Percentiles rank a stretch among this genome's conserved stretches.
Conservation (phyloP, 148 eudicot genomes). For the Vaccinium darrowii region DNA sequence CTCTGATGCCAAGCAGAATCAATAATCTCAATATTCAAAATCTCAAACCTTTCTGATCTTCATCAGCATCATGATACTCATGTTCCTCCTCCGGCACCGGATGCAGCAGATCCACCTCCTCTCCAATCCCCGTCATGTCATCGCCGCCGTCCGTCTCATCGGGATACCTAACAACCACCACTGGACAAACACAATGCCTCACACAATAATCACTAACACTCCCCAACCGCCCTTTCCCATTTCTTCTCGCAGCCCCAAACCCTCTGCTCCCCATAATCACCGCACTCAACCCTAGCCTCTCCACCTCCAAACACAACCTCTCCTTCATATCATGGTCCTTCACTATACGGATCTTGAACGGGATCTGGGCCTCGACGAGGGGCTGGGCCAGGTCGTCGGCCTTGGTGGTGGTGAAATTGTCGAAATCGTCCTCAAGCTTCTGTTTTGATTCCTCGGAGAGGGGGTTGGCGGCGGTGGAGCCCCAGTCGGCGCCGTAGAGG, state of each 20-base stretch:
- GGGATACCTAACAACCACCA: constrained; percentile 56
- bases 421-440: constrained; percentile 50
- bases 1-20: neutral
- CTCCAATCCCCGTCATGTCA: neutral
- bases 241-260: constrained; percentile 42
- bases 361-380: constrained; percentile 36
- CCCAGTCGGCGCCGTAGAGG: constrained; percentile 87
- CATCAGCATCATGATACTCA: constrained; percentile 15
- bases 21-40: neutral
- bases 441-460: constrained; percentile 21
- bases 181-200: constrained; percentile 66
- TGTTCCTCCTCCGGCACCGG: constrained; percentile 14
- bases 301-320: constrained; percentile 60
- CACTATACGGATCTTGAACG: constrained; percentile 47
- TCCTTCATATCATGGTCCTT: constrained; percentile 73
- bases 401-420: constrained; percentile 41
- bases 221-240: constrained; percentile 43
- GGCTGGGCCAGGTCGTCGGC: constrained; percentile 44
- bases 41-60: constrained; percentile 7
- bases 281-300: constrained; percentile 58
- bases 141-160: constrained; percentile 18
- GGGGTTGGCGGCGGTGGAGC: constrained; percentile 29
- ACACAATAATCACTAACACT: constrained; percentile 80
- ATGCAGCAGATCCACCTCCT: constrained; percentile 7
- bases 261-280: constrained; percentile 57